Base-by-base conservation (phyloP, 441 rosid genomes). In the Gossypium lobatum region DNA sequence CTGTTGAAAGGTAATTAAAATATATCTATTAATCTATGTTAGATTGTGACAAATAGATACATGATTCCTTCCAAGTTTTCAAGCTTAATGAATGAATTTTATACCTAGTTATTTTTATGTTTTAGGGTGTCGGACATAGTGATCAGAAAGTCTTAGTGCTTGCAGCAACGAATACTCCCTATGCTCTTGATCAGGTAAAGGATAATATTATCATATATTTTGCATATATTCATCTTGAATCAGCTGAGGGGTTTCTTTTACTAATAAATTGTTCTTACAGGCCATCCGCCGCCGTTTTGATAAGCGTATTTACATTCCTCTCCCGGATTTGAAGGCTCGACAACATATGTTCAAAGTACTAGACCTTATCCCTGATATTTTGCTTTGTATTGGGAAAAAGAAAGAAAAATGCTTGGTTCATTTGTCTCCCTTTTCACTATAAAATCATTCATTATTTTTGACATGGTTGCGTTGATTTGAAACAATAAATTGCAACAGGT, bases 231-330 rank as follows among this genome's bases (percentile, higher is more conserved):
- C 50, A 21, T 74, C 50, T 55, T 57, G 50, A 54, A 78, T 63
- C 58, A 26, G 58, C 61, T 14, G 39, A 72, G 11, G 72, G 48
- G 60, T 64, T 66, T 70, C 34, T 71, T 25, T 76, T 64, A 70
- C 85, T 83, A 71, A 85, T 73, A 42, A 16, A 34, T 85, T 37
- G 72, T 88, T 64, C 16, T 76, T 75, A 55, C 87, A 95, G 99
- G 99, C 99, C 64, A 91, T 96, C 75, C 81, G 99, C 61, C 77
- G 98, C 68, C 99, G 99, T 79, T 96, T 96, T 81, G 99, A 96
- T 83, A 96, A 96, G 91, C 97, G 99, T 52, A 96, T 96, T 69
- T 89, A 96, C 77, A 96, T 96, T 84, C 99, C 99, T 17, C 99
- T 96, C 16, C 99, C 99, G 45, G 99, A 96, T 73, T 31, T 70